Evolutionary conservation across 2,329 filamentous ascomycete species (phyloP), one percentile per base, ranked within the genome.

Genomic region (Exophiala bonariae): DNA sequence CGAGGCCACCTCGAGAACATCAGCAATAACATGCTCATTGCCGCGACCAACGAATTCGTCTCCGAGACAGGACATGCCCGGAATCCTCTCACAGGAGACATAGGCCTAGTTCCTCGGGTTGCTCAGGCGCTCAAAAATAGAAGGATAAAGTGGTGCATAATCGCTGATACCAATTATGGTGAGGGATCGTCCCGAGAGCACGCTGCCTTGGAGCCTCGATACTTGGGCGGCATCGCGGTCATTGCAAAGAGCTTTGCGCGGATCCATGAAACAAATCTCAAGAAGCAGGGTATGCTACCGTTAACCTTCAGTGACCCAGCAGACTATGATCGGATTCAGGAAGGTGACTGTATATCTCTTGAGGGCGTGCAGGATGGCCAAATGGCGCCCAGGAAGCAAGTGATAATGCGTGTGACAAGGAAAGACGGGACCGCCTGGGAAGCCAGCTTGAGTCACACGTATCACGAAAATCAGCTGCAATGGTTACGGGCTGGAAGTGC

Each of bases 201-300:
- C 71, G 93, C 93, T 62, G 93, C 93, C 72, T 84, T 99, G 54
- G 92, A 99, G 80, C 93, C 93, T 67, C 86, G 93, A 70, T 91
- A 97, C 78, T 85, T 99, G 58, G 93, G 93, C 66, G 93, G 92
- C 72, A 82, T 96, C 65, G 93, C 92, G 66, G 96, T 99, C 78
- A 95, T 99, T 70, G 91, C 87, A 67, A 86, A 89, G 68, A 89
- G 83, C 58, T 99, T 99, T 69, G 93, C 93, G 66, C 93, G 93
- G 87, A 99, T 99, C 68, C 93, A 99, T 82, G 93, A 99, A 82
- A 99, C 93, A 79, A 99, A 99, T 83, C 77, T 99, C 79, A 99
- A 99, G 89, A 99, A 99, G 86, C 93, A 99, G 83, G 93, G 93
- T 76, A 96, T 99, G 92, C 87, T 99, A 76, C 93, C 93, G 65